Evolutionary conservation across 1,284 basidiomycete species (phyloP), one percentile per base, ranked within the genome.

Genomic region (Trametes hirsuta): DNA sequence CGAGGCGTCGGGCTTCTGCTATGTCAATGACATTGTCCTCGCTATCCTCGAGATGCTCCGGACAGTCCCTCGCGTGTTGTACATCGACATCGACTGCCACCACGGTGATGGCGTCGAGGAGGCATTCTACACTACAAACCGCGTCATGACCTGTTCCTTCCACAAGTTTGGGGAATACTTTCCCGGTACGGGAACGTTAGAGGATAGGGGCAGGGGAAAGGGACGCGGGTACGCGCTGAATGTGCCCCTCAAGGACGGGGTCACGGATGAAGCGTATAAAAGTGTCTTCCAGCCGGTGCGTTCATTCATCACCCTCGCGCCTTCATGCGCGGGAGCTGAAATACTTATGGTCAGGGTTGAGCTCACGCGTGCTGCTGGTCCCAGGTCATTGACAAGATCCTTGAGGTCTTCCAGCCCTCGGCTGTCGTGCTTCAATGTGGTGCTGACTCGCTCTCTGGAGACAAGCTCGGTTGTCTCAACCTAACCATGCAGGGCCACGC

Each of bases 21-120:
- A 98, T 77, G 88, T 97, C 74, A 98, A 99, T 76, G 95, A 97
- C 74, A 97, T 97, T 71, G 94, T 97, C 0, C 86, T 97, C 41
- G 88, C 87, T 21, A 95, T 96, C 45, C 82, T 97, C 37, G 95
- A 97, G 75, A 85, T 97, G 15, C 79, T 97, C 8, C 84, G 93
- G 66, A 86, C 79, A 46, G 88, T 86, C 70, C 86, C 93, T 0
- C 91, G 97, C 57, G 97, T 99, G 1, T 80, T 99, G 12, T 99
- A 99, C 75, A 93, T 99, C 72, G 97, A 99, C 75, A 97, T 99
- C 58, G 97, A 99, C 75, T 95, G 95, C 56, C 97, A 98, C 74
- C 97, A 99, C 69, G 97, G 97, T 8, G 97, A 99, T 72, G 97
- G 97, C 21, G 97, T 99, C 36, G 97, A 99, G 70, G 97, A 99